Evolutionary conservation across 768 basidiomycete species (phyloP).

Genomic region (Termitomyces heimii): DNA sequence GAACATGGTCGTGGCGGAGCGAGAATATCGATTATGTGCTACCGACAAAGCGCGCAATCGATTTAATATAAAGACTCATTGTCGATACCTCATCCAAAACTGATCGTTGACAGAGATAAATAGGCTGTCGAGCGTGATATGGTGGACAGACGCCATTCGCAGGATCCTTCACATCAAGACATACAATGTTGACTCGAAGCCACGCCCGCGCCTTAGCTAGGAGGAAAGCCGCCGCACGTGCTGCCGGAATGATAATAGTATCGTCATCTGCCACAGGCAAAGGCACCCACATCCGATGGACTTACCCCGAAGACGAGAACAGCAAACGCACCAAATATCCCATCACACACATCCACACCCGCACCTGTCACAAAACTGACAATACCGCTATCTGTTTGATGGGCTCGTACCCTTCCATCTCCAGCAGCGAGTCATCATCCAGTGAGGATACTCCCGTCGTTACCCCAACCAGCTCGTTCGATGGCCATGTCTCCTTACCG

Average conservation of each 20-base stretch:
- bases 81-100: background rate
- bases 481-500: background rate
- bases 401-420: conserved; percentile 1
- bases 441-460: background rate
- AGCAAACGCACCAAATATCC: background rate
- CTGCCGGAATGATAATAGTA: background rate
- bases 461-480: conserved; percentile 4
- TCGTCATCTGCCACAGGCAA: conserved; percentile 7
- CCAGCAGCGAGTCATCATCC: conserved; percentile 1
- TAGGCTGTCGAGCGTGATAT: background rate
- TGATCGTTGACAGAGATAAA: background rate
- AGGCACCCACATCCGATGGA: conserved; percentile 9
- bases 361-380: background rate
- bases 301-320: background rate
- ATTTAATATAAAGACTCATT: conserved; percentile 1
- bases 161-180: background rate
- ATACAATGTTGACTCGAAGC: conserved; percentile 10
- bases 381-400: background rate
- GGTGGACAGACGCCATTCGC: background rate
- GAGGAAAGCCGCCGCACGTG: background rate
- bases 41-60: background rate
- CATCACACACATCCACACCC: background rate
- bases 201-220: conserved; percentile 4
- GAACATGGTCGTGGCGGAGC: background rate
- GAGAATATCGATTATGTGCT: background rate